phyloP scores from a whole-genome alignment of 441 rosid genomes.

The Hura crepitans region DNA sequence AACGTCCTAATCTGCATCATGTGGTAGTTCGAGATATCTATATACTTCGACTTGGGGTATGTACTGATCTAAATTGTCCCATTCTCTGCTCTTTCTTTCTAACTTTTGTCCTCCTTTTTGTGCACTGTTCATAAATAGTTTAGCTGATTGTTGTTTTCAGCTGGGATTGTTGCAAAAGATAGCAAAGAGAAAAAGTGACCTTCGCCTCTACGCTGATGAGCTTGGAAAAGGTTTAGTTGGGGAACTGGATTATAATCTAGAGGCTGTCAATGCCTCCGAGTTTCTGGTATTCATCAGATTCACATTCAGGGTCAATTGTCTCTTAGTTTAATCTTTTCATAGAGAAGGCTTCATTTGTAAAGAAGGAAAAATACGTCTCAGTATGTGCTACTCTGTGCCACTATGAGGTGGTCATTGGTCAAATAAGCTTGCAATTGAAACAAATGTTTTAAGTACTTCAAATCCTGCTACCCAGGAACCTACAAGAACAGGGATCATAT shows the following conservation, averaged over 20 bases:
- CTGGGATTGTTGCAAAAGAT: conserved; percentile 83
- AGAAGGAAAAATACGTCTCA: neutral
- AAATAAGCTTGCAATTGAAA: neutral
- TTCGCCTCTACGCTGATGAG: conserved; percentile 94
- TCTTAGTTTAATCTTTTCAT: conserved; percentile 1
- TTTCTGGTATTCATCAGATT: conserved; percentile 55
- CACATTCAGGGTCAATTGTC: conserved; percentile 6
- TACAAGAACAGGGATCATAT: neutral
- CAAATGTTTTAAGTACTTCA: neutral
- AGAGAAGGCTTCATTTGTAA: conserved; percentile 2
- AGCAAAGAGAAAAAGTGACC: conserved; percentile 81
- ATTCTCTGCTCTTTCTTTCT: conserved; percentile 14
- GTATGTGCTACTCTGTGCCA: neutral
- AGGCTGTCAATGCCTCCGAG: conserved; percentile 82
- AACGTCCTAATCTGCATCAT: conserved; percentile 84
- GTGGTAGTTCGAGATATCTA: conserved; percentile 84
- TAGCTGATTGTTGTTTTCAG: conserved; percentile 37
- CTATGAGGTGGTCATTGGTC: neutral
- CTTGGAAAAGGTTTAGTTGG: conserved; percentile 94
- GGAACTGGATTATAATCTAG: conserved; percentile 80
- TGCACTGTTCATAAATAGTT: conserved; percentile 23
- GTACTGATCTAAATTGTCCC: conserved; percentile 28
- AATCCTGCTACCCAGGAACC: neutral
- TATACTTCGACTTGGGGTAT: conserved; percentile 87
- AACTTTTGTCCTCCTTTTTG: conserved; percentile 10